Percentiles rank a stretch among this genome's conserved stretches.
Evolutionary conservation across 768 basidiomycete species (phyloP).

Genomic region (Psilocybe sp.): DNA sequence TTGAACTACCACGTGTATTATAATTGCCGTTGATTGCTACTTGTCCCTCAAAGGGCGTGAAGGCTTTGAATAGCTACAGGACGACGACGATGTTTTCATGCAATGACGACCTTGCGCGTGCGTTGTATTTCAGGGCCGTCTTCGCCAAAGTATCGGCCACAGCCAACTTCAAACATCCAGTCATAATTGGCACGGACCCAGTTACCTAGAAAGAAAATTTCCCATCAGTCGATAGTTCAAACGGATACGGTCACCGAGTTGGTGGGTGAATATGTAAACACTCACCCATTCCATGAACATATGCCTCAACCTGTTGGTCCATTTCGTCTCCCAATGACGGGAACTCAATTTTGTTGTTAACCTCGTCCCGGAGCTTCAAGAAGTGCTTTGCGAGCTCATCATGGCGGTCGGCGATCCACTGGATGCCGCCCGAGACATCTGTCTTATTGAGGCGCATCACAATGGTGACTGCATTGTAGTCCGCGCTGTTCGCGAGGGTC

Average conservation of each 20-base stretch:
- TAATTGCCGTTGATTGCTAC: too few relatives aligned
- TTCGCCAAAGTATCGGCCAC: not conserved
- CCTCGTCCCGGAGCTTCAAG: not conserved
- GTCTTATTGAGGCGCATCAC: conserved; percentile 4
- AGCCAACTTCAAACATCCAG: conserved; percentile 1
- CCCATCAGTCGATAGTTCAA: too few relatives aligned
- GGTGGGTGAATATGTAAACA: not conserved
- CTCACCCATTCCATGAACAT: conserved; percentile 1
- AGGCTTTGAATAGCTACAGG: too few relatives aligned
- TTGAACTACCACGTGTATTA: too few relatives aligned
- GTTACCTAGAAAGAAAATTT: not conserved
- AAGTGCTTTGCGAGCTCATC: conserved; percentile 1
- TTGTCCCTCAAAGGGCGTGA: too few relatives aligned
- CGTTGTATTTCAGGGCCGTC: conserved; percentile 3
- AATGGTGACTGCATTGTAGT: conserved; percentile 7
- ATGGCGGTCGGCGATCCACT: conserved; percentile 3
- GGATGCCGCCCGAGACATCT: conserved; percentile 1
- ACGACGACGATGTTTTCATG: too few relatives aligned
- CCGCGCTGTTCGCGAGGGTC: not conserved
- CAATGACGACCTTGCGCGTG: conserved; percentile 6
- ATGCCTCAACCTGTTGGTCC: conserved; percentile 3
- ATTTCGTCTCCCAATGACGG: conserved; percentile 7
- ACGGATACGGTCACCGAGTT: too few relatives aligned
- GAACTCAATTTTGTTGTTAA: not conserved
- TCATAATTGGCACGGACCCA: conserved; percentile 6